These are phyloP conservation scores for Cystoisospora suis DNA, from an alignment of 169 alveolate species.

Conservation along the genomic window DNA sequence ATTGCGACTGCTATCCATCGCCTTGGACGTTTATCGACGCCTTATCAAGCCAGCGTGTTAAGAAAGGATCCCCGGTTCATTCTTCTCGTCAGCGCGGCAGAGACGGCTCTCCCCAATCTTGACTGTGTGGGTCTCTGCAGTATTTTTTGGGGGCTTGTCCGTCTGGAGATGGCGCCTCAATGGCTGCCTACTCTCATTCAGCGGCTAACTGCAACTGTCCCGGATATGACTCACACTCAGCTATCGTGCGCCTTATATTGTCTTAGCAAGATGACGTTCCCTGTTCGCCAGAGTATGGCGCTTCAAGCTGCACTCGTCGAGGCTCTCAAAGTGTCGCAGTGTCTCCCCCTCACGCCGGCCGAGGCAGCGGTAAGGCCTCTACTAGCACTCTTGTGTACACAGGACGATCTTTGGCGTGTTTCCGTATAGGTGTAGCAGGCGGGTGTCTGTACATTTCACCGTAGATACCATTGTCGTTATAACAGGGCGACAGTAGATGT, in stretches of 20 bases:
- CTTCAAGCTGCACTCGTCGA: constrained; percentile 37
- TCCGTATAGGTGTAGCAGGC: no score
- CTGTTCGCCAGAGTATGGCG: constrained; percentile 38
- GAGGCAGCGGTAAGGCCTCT: constrained; percentile 38
- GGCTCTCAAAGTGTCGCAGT: constrained; percentile 2
- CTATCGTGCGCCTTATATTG: constrained; percentile 48
- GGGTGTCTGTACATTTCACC: no score
- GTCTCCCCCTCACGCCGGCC: constrained; percentile 2
- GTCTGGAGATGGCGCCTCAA: constrained; percentile 33
- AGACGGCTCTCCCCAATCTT: constrained; percentile 18
- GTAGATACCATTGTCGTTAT: no score
- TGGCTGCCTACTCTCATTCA: constrained; percentile 64
- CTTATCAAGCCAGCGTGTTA: not conserved
- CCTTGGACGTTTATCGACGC: constrained; percentile 51
- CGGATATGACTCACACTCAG: constrained; percentile 42
- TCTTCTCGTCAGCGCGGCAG: constrained; percentile 43
- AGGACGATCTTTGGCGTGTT: no score
- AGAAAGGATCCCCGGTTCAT: constrained; percentile 33
- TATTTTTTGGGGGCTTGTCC: constrained; percentile 57
- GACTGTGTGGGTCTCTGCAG: constrained; percentile 36
- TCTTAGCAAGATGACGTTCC: constrained; percentile 31
- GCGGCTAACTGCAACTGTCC: constrained; percentile 20
- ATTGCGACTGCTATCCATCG: constrained; percentile 51
- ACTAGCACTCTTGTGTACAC: not conserved
- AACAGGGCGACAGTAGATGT: no score